Base-by-base conservation (phyloP, 225 moss, liverwort and hornwort genomes). In the Takakia lepidozioides region DNA sequence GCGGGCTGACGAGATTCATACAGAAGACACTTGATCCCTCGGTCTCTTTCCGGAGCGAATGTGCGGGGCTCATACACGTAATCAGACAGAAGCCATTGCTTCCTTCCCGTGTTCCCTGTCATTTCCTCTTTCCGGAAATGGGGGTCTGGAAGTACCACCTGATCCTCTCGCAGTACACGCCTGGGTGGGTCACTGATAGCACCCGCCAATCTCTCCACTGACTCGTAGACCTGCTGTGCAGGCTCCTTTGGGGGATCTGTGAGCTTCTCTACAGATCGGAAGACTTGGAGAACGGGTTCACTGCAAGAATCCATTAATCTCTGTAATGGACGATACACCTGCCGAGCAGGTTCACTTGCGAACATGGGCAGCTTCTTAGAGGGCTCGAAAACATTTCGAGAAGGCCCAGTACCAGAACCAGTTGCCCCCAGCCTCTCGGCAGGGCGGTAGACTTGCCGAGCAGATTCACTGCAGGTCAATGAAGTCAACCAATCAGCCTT, bases 181-280 rank as follows among this genome's bases (percentile, higher is more conserved):
- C 35, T 10, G 0, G 78, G 69, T 0, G 47, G 71, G 39, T 78
- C 78, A 2, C 69, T 73, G 36, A 78, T 69, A 38, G 73, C 78
- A 15, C 46, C 65, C 17, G 78, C 78, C 17, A 73, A 51, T 2
- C 78, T 69, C 42, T 73, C 73, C 43, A 78, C 78, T 2, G 78
- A 69, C 50, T 73, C 73, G 15, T 49, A 73, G 65, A 78, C 65
- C 56, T 73, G 62, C 7, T 13, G 11, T 5, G 11, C 32, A 5
- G 32, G 32, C 32, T 34, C 32, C 5, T 13, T 34, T 13, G 5
- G 7, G 32, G 32, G 7, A 34, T 5, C 11, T 13, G 32, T 34
- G 32, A 5, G 5, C 5, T 34, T 34, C 32, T 13, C 32, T 46
- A 16, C n/a, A n/a, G n/a, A n/a, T n/a, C n/a, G n/a, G n/a, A n/a